Evolutionary conservation across 352 stramenopile genomes (phyloP).

Genomic region (Pythium biforme): DNA sequence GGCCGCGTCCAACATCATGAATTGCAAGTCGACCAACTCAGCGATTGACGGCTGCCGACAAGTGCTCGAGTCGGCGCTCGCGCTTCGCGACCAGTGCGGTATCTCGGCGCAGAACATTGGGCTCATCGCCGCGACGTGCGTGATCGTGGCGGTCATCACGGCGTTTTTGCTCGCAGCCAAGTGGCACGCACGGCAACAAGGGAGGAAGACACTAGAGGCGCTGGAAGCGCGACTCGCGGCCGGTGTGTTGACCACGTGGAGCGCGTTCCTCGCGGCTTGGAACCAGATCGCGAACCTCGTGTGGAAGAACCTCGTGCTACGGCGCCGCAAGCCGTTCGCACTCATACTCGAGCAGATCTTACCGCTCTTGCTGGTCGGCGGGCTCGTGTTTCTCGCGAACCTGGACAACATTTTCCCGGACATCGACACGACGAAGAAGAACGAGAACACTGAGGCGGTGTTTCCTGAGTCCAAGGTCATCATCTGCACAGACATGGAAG

Average conservation of each 20-base stretch:
- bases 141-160: slow-evolving; percentile 27
- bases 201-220: slow-evolving; percentile 17
- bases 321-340: slow-evolving; percentile 39
- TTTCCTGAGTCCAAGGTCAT: slow-evolving; percentile 24
- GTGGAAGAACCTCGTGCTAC: slow-evolving; percentile 68
- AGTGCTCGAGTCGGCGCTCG: slow-evolving; percentile 42
- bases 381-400: slow-evolving; percentile 61
- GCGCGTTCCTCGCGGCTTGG: slow-evolving; percentile 38
- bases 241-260: slow-evolving; percentile 27
- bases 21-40: slow-evolving; percentile 10
- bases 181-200: slow-evolving; percentile 19
- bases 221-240: slow-evolving; percentile 23
- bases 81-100: slow-evolving; percentile 39
- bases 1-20: slow-evolving; percentile 24
- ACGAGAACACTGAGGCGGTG: slow-evolving; percentile 11
- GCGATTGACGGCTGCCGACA: slow-evolving; percentile 21
- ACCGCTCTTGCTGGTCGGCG: slow-evolving; percentile 45
- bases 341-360: slow-evolving; percentile 57
- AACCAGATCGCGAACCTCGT: slow-evolving; percentile 59
- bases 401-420: slow-evolving; percentile 43
- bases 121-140: slow-evolving; percentile 30
- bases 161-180: slow-evolving; percentile 26
- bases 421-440: slow-evolving; percentile 21
- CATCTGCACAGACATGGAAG: slow-evolving; percentile 36
- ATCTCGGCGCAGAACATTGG: slow-evolving; percentile 36